Percentiles rank a stretch among this genome's conserved stretches.
These are phyloP conservation scores for Obelidium mucronatum DNA, from an alignment of 192 early-diverging fungal genomes.

Conservation along the genomic window DNA sequence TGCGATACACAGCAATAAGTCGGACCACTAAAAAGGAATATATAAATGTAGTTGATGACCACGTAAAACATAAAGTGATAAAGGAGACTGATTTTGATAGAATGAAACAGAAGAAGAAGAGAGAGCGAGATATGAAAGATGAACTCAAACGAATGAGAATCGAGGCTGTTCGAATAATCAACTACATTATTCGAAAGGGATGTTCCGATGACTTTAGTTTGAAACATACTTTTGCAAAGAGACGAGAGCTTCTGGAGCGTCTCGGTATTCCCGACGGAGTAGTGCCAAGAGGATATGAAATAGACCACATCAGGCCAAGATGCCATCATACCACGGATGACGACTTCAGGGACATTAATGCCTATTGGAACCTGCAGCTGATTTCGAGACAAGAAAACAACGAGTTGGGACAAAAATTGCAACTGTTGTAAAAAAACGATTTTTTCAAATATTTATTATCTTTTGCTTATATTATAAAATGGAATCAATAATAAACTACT, in stretches of 20 bases:
- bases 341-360: too few species aligned
- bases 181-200: conserved; percentile 18
- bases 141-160: conserved; percentile 1
- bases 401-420: too few species aligned
- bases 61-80: neutral
- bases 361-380: too few species aligned
- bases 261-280: conserved; percentile 13
- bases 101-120: conserved; percentile 1
- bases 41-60: conserved; percentile 6
- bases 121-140: conserved; percentile 3
- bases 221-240: neutral
- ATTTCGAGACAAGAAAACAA: too few species aligned
- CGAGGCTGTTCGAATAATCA: conserved; percentile 18
- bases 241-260: neutral
- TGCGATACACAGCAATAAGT: conserved; percentile 14
- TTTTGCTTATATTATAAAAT: too few species aligned
- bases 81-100: conserved; percentile 13
- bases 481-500: too few species aligned
- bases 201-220: conserved; percentile 21
- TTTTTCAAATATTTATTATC: too few species aligned
- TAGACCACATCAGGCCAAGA: too few species aligned
- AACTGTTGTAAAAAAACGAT: too few species aligned
- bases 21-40: conserved; percentile 15
- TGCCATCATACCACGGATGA: too few species aligned
- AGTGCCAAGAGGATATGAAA: too few species aligned